Evolutionary conservation across 805 yeast genomes (phyloP), one percentile per base, ranked within the genome.

Genomic region (Ogataea saltuana): DNA sequence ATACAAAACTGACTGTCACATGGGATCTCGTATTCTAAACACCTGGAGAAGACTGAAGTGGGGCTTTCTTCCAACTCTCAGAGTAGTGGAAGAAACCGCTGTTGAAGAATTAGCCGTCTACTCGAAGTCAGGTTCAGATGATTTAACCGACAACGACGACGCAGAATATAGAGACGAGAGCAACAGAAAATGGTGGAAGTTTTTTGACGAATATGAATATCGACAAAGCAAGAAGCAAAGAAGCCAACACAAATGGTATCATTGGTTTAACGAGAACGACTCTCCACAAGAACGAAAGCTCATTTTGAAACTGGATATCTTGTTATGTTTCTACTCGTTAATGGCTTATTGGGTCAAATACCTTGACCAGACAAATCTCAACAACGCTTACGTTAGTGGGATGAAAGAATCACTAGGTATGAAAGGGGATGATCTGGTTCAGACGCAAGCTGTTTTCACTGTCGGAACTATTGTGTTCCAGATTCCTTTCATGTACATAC

Each of bases 301-400:
- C 35, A 57, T 78, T 18, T 61, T 68, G 49, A 81, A 81, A 56
- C 58, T 81, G 29, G 87, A 81, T 53, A 49, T 77, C 13, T 56
- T 78, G 30, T 63, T 83, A 33, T 69, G 80, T 19, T 65, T 71
- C 36, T 76, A 77, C 46, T 70, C 82, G 1, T 72, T 79, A 59
- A 61, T 79, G 50, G 80, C 79, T 1, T 81, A 81, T 59, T 83
- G 85, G 85, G 79, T 82, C 46, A 81, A 81, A 50, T 81, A 80
- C 56, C 69, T 82, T 22, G 86, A 81, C 58, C 68, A 81, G 52
- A 67, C 75, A 11, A 80, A 79, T 41, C 59, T 78, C 29, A 64
- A 73, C 28, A 74, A 76, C 53, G 87, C 87, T 2, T 81, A 81
- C 56, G 82, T 80, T 15, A 70, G 80, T 13, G 87, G 87, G 6